Conservation (phyloP, 306 rosid genomes). For the Trichosanthes cucumerina region DNA sequence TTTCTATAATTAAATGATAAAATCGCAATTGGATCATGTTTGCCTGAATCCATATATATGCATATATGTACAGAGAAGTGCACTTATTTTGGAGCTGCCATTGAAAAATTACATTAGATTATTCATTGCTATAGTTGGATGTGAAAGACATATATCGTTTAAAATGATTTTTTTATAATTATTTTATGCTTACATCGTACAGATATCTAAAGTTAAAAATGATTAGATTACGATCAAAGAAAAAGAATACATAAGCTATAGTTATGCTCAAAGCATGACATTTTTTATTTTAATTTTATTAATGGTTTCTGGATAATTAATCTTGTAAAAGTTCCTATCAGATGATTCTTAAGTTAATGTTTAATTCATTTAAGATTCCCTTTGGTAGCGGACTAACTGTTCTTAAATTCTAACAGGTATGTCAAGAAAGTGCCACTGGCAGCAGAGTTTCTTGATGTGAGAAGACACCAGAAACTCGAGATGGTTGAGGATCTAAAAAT, state of each 20-base stretch:
- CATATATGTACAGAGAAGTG: background rate
- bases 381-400: background rate
- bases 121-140: background rate
- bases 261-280: background rate
- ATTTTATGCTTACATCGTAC: background rate
- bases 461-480: constrained; percentile 81
- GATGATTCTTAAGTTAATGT: background rate
- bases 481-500: constrained; percentile 56
- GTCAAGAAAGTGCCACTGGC: constrained; percentile 95
- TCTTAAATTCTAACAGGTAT: constrained; percentile 43
- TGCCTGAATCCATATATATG: background rate
- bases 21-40: background rate
- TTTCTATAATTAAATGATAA: background rate
- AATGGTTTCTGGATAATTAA: background rate
- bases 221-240: background rate
- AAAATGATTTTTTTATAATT: background rate
- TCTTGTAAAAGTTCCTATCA: background rate
- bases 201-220: background rate
- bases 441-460: constrained; percentile 82
- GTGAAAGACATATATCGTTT: background rate
- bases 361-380: background rate
- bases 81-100: background rate
- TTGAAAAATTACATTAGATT: background rate
- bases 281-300: background rate
- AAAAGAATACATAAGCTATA: background rate